Evolutionary conservation across 768 basidiomycete species (phyloP).

Genomic region (Boletus rex-veris): DNA sequence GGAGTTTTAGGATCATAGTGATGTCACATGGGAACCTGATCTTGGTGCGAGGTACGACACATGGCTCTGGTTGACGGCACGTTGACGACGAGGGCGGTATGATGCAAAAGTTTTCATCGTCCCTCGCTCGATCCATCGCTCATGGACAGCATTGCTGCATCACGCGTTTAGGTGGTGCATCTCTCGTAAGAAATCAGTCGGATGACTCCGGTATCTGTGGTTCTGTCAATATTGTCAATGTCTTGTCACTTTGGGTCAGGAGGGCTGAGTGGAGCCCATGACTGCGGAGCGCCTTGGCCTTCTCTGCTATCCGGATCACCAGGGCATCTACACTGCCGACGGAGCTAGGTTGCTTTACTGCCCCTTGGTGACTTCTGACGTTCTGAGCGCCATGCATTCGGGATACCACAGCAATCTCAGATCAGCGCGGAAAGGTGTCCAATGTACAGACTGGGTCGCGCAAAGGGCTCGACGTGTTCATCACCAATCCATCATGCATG

Average conservation of each 20-base stretch:
- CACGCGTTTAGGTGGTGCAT: neutral
- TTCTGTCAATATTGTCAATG: neutral
- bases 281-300: conserved; percentile 1
- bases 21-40: no score
- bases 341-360: conserved; percentile 8
- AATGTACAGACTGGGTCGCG: neutral
- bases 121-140: conserved; percentile 16
- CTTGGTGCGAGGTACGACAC: conserved; percentile 8
- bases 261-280: neutral
- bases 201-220: conserved; percentile 12
- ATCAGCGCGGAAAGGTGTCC: conserved; percentile 9
- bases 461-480: neutral
- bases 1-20: neutral
- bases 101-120: neutral
- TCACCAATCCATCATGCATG: no score
- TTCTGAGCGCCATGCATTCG: conserved; percentile 5
- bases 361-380: conserved; percentile 10
- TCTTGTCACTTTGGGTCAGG: neutral
- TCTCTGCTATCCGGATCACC: conserved; percentile 17
- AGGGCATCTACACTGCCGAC: conserved; percentile 12
- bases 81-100: conserved; percentile 3
- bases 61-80: conserved; percentile 3
- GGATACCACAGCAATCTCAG: conserved; percentile 16
- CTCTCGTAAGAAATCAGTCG: conserved; percentile 14
- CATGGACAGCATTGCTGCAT: neutral